These are phyloP conservation scores for Pythium insidiosum DNA, from an alignment of 352 stramenopile genomes.

Conservation along the genomic window DNA sequence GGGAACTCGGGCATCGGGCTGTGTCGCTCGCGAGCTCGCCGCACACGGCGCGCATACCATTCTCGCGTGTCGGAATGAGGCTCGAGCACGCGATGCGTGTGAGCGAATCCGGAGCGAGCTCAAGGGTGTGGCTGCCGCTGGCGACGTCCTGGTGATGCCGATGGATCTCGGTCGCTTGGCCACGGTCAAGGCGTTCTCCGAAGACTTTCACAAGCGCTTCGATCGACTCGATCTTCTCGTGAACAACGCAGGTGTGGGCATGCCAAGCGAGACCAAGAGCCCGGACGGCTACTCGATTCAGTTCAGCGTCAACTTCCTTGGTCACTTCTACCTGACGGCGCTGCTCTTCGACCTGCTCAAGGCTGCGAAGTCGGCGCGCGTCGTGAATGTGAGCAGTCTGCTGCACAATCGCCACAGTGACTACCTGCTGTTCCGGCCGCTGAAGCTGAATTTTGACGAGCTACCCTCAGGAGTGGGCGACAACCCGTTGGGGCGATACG, in stretches of 20 bases:
- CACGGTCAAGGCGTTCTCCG: slow-evolving; percentile 14
- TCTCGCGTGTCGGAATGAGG: slow-evolving; percentile 62
- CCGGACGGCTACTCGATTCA: slow-evolving; percentile 24
- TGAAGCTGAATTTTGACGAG: slow-evolving; percentile 16
- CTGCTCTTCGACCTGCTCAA: slow-evolving; percentile 28
- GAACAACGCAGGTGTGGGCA: slow-evolving; percentile 23
- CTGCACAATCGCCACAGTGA: slow-evolving; percentile 22
- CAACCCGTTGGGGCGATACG: slow-evolving; percentile 23
- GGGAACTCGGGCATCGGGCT: slow-evolving; percentile 80
- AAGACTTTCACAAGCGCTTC: slow-evolving; percentile 11
- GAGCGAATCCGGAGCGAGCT: slow-evolving; percentile 20
- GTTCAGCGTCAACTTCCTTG: slow-evolving; percentile 43
- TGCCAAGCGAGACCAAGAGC: slow-evolving; percentile 2
- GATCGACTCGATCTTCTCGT: slow-evolving; percentile 21
- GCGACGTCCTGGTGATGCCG: slow-evolving; percentile 11
- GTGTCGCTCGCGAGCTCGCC: slow-evolving; percentile 55
- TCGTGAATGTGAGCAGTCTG: slow-evolving; percentile 35
- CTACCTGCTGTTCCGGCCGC: not conserved
- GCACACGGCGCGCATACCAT: slow-evolving; percentile 56
- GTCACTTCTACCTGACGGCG: slow-evolving; percentile 41
- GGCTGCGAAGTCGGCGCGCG: slow-evolving; percentile 11
- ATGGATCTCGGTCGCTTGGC: slow-evolving; percentile 17
- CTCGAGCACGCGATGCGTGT: slow-evolving; percentile 18
- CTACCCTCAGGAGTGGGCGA: slow-evolving; percentile 16
- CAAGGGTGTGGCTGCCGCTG: not conserved